Evolutionary conservation across 2,329 filamentous ascomycete species (phyloP).

Genomic region (Penicillium sp.): DNA sequence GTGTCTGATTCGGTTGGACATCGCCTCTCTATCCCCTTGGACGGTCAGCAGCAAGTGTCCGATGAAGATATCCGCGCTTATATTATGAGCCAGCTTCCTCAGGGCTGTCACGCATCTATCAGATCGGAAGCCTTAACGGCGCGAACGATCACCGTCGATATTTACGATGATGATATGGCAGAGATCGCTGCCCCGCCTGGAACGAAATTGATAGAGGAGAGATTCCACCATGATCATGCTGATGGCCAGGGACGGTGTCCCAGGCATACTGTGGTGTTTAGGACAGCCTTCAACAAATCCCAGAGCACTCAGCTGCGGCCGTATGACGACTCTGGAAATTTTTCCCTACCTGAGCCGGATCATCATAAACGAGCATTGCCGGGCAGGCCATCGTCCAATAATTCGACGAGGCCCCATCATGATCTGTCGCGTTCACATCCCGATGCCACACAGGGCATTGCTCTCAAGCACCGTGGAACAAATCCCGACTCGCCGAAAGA

Average conservation of each 20-base stretch:
- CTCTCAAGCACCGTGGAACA: slow-evolving; percentile 2
- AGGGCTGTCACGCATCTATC: slow-evolving; percentile 42
- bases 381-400: neutral
- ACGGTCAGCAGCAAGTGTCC: slow-evolving; percentile 37
- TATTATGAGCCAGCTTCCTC: slow-evolving; percentile 45
- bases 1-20: slow-evolving; percentile 22
- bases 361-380: neutral
- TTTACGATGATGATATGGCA: slow-evolving; percentile 41
- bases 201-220: slow-evolving; percentile 45
- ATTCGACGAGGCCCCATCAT: neutral
- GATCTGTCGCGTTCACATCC: neutral
- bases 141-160: slow-evolving; percentile 47
- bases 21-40: slow-evolving; percentile 32
- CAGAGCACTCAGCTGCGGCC: slow-evolving; percentile 37
- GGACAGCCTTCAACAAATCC: slow-evolving; percentile 42
- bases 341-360: neutral
- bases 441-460: neutral
- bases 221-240: slow-evolving; percentile 50
- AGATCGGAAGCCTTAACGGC: slow-evolving; percentile 43
- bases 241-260: slow-evolving; percentile 32
- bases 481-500: slow-evolving; percentile 17
- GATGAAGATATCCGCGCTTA: slow-evolving; percentile 48
- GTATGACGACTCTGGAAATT: slow-evolving; percentile 2
- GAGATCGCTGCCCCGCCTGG: slow-evolving; percentile 46
- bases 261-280: slow-evolving; percentile 46